Base-by-base conservation (phyloP, 257 asterid species). In the Salvia hispanica region DNA sequence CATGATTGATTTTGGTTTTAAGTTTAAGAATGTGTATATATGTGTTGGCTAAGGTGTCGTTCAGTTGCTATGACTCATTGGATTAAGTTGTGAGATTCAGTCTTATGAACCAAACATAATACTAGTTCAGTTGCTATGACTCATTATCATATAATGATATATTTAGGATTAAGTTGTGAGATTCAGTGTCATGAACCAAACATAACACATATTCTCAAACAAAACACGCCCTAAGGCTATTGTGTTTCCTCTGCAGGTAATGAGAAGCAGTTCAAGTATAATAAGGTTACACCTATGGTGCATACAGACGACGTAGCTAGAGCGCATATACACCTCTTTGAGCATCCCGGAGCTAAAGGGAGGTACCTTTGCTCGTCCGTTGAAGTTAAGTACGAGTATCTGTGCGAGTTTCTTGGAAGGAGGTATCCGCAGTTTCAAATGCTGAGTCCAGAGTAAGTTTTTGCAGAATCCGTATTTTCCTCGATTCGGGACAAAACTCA, bases 331-430 rank as follows among this genome's bases (percentile, higher is more conserved):
- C 69, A 57, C 34, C 82, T 84, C 6, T 69, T 81, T 5, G 74
- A 84, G 55, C 12, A 67, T 12, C 71, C 76, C 15, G 63, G 70
- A 37, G 82, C 86, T 6, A 70, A 77, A 47, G 89, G 86, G 64
- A 79, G 86, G 77, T 84, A 84, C 37, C 65, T 81, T 72, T 84
- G 89, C 64, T 77, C 82, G 13, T 66, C 85, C 1, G 55, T 80
- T 4, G 83, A 78, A n/a, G 53, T 71, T 37, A 58, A 78, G 1
- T 15, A 66, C 3, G 78, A 82, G 36, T 45, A 84, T 65, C 63
- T 84, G 10, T 45, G 25, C 25, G 80, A 76, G 48, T 72, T 79
- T 71, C 58, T 82, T 16, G 59, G 84, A 14, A 47, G 1, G 5
- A 66, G 75, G 51, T 68, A 77, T 36, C 61, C 81, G 4, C 44